Evolutionary conservation across 139 green algal species (phyloP), one percentile per base, ranked within the genome.

Genomic region (Micromonas commoda): DNA sequence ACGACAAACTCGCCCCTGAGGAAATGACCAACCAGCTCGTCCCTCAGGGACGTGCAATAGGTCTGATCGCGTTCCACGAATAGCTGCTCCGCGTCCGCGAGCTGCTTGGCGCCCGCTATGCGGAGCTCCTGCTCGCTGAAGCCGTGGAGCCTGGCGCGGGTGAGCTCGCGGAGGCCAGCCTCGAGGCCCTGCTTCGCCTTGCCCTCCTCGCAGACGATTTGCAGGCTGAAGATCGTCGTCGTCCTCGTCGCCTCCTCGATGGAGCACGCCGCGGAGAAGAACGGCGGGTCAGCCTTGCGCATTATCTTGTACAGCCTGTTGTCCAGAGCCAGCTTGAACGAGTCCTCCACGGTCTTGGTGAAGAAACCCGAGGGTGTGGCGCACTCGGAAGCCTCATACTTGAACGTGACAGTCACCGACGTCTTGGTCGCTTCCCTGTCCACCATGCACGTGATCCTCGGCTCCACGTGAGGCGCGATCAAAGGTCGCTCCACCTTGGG

Each of bases 11-110:
- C 89, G 6, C 67, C 54, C 2, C 85, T 35, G 38, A 92, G 77
- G 77, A 93, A 96, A 79, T 96, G 87, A 21, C 87, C 64, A 28
- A 91, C 75, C 69, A 91, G 91, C 86, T 95, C 90, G 34, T 90
- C 89, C 2, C 88, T 54, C 35, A 91, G 37, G 57, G 92, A 87
- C 32, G 71, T 54, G 28, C 79, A 77, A 29, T 87, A 91, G 6
- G 76, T 69, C 63, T 97, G 89, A 53, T 94, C 88, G 3, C 88
- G 78, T 81, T 97, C 90, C 35, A 89, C 63, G 78, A 89, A 95
- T 0, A 82, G 84, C 24, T 71, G 86, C 86, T 96, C 91, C 2
- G 86, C 77, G 9, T 94, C 89, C 32, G 83, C 71, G 35, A 88
- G 51, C 31, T 77, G 65, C 19, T 66, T 26, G 26, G 64, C n/a